Evolutionary conservation across 208 protist genomes (phyloP).

Genomic region (Trypanosoma melophagium): DNA sequence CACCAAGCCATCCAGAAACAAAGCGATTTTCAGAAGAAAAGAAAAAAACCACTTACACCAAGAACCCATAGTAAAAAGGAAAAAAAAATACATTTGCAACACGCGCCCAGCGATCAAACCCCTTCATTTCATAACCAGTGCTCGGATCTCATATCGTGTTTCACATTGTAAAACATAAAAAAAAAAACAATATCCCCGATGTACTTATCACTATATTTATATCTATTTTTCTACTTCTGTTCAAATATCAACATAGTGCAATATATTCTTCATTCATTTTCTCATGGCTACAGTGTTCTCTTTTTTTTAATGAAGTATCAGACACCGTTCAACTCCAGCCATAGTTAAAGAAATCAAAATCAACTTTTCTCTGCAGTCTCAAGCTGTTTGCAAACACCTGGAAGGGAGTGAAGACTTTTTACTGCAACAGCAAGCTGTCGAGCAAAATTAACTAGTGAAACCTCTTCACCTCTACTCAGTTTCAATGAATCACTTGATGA

Average conservation of each 20-base stretch:
- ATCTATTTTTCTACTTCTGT: too few species aligned
- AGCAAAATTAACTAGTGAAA: constrained; percentile 82
- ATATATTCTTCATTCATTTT: not conserved
- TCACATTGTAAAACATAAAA: too few species aligned
- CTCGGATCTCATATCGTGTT: too few species aligned
- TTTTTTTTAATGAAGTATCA: not conserved
- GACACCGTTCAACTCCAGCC: too few species aligned
- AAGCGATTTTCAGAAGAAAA: not conserved
- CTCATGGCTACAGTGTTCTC: not conserved
- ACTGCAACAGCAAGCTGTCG: constrained; percentile 84
- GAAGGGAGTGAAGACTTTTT: constrained; percentile 35
- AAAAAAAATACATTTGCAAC: too few species aligned
- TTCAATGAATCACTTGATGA: constrained; percentile 13
- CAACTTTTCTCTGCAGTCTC: constrained; percentile 1
- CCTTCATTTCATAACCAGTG: too few species aligned
- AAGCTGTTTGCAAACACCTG: constrained; percentile 21
- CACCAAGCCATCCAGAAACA: not conserved
- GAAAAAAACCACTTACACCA: constrained; percentile 4
- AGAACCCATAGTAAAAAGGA: too few species aligned
- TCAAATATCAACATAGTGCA: too few species aligned
- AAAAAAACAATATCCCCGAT: too few species aligned
- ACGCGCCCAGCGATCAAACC: not conserved
- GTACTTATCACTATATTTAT: too few species aligned
- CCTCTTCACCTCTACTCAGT: constrained; percentile 70
- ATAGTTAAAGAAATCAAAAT: constrained; percentile 8